Percentiles rank a stretch among this genome's conserved stretches.
Evolutionary conservation across 2,329 filamentous ascomycete genomes (phyloP).

Genomic region (Lachnum nothofagi): DNA sequence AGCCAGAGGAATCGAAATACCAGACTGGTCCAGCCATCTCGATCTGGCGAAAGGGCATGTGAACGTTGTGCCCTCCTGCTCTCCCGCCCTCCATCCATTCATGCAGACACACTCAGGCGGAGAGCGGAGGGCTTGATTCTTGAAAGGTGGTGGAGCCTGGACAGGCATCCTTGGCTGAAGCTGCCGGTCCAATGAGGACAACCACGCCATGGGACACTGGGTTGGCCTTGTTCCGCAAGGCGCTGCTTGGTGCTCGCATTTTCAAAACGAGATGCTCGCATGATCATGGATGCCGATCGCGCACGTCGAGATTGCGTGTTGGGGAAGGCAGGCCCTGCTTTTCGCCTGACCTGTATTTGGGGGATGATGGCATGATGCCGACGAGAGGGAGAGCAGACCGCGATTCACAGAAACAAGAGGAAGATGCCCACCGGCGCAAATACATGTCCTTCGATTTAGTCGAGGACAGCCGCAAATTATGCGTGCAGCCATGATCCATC

Average conservation of each 20-base stretch:
- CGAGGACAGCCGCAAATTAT: too few species aligned
- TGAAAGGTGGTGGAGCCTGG: neutral
- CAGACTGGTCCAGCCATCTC: too few species aligned
- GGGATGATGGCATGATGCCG: neutral
- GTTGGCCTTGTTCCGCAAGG: neutral
- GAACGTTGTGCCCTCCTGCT: conserved; percentile 3
- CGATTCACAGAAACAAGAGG: too few species aligned
- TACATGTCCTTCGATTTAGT: too few species aligned
- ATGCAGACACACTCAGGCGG: neutral
- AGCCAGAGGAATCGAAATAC: too few species aligned
- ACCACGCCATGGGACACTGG: neutral
- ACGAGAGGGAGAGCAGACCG: neutral
- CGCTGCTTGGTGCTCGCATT: conserved; percentile 4
- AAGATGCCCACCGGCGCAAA: too few species aligned
- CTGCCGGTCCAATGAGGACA: neutral
- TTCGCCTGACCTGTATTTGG: neutral
- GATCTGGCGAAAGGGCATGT: conserved; percentile 7
- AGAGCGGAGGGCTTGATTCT: neutral
- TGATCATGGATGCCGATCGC: conserved; percentile 28
- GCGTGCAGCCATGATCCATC: too few species aligned
- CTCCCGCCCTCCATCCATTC: too few species aligned
- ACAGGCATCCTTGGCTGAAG: neutral
- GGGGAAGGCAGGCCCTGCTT: neutral
- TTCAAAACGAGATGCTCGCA: conserved; percentile 26
- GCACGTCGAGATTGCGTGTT: conserved; percentile 22